Evolutionary conservation across 2,329 filamentous ascomycete species (phyloP).

Genomic region (Fusarium sp.): DNA sequence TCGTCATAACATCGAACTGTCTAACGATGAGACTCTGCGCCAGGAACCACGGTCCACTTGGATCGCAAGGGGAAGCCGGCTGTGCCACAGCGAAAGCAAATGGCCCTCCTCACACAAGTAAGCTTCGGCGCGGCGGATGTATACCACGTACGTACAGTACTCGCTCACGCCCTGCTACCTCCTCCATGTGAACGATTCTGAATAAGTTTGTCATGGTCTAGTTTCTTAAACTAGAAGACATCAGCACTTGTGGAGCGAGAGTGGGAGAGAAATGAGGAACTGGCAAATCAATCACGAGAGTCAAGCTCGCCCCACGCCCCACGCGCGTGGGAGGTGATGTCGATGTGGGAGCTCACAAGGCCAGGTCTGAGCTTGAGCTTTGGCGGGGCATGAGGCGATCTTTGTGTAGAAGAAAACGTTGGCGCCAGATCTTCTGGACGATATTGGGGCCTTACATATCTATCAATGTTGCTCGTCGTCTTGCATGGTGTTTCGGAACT

Average conservation of each 20-base stretch:
- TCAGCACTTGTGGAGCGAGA: constrained; percentile 48
- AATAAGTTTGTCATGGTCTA: constrained; percentile 49
- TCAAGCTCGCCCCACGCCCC: constrained; percentile 45
- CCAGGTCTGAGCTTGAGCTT: constrained; percentile 27
- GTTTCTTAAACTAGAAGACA: constrained; percentile 38
- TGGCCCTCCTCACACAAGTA: constrained; percentile 31
- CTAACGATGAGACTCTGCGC: constrained; percentile 27
- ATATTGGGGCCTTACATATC: constrained; percentile 20
- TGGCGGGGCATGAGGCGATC: constrained; percentile 8
- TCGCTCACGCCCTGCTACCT: constrained; percentile 21
- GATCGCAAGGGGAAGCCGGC: constrained; percentile 16
- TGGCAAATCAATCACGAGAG: constrained; percentile 46
- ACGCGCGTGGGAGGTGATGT: constrained; percentile 45
- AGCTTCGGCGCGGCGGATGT: constrained; percentile 29
- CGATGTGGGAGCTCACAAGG: constrained; percentile 40
- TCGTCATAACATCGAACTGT: constrained; percentile 41
- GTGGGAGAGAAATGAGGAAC: constrained; percentile 42
- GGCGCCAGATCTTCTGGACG: constrained; percentile 1
- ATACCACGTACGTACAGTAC: constrained; percentile 7
- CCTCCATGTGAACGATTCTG: constrained; percentile 43
- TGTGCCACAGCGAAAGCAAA: constrained; percentile 28
- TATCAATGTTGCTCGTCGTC: constrained; percentile 20
- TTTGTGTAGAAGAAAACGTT: neutral
- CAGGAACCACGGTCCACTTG: constrained; percentile 43
- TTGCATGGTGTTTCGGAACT: constrained; percentile 26